These are phyloP conservation scores for Fusarium proliferatum DNA, from an alignment of 2,329 filamentous ascomycete species.

Conservation along the genomic window DNA sequence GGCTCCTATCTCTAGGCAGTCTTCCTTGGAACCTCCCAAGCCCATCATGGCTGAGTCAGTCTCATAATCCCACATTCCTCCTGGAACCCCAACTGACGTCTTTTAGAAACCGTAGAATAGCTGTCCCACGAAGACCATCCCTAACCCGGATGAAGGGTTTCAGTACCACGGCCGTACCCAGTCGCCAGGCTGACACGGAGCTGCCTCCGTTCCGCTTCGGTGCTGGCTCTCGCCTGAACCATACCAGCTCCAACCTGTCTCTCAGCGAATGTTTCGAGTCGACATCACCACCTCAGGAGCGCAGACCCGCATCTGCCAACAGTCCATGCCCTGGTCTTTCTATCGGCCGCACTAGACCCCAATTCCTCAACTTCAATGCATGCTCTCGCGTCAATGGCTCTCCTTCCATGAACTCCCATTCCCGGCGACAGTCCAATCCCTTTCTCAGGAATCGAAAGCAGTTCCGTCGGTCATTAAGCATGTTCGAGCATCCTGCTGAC, in stretches of 20 bases:
- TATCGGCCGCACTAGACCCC: conserved; percentile 71
- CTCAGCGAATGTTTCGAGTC: conserved; percentile 82
- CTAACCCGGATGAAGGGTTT: conserved; percentile 80
- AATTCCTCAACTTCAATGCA: conserved; percentile 69
- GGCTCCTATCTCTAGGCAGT: conserved; percentile 58
- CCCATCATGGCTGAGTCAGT: conserved; percentile 65
- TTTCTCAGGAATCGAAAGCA: conserved; percentile 84
- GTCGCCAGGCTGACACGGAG: conserved; percentile 72
- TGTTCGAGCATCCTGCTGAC: conserved; percentile 95
- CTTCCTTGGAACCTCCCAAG: conserved; percentile 62
- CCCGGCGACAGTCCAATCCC: conserved; percentile 78
- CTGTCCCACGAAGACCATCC: conserved; percentile 77
- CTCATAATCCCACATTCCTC: conserved; percentile 32
- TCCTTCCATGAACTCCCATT: conserved; percentile 72
- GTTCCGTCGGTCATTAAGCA: conserved; percentile 92
- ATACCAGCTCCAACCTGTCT: conserved; percentile 62
- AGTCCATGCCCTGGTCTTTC: conserved; percentile 67
- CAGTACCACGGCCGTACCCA: conserved; percentile 73
- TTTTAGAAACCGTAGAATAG: conserved; percentile 69
- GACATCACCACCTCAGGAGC: conserved; percentile 79
- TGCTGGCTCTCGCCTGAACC: conserved; percentile 45
- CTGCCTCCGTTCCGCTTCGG: conserved; percentile 82
- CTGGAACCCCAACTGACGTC: conserved; percentile 39
- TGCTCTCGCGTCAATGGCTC: conserved; percentile 76
- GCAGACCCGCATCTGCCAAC: conserved; percentile 69